Conservation (phyloP, 495 filamentous ascomycete species). For the Chaetomidium leptoderma region DNA sequence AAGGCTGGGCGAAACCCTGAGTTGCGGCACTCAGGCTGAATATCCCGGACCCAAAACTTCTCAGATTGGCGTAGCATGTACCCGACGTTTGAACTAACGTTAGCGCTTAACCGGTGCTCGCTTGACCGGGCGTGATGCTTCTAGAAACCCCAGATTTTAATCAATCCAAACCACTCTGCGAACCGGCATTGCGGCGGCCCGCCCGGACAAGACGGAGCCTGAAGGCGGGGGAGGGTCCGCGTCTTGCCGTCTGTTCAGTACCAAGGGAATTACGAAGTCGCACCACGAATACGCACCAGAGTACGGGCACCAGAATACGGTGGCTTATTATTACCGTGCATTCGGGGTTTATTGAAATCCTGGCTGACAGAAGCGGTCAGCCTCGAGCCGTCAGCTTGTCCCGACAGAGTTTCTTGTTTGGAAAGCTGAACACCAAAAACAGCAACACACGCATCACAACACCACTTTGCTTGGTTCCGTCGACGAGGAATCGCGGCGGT, state of each 20-base stretch:
- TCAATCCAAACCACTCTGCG: neutral
- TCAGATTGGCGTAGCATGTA: constrained; percentile 1
- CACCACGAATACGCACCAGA: too few relatives aligned
- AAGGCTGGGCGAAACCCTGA: constrained; percentile 3
- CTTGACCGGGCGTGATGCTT: neutral
- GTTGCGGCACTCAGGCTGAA: constrained; percentile 27
- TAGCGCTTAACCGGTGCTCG: constrained; percentile 3
- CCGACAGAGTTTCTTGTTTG: too few relatives aligned
- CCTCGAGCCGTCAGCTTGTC: too few relatives aligned
- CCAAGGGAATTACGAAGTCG: too few relatives aligned
- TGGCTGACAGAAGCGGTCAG: too few relatives aligned
- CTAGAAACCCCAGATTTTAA: constrained; percentile 6
- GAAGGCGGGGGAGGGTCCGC: constrained; percentile 1
- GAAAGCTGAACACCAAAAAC: too few relatives aligned
- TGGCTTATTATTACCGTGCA: too few relatives aligned
- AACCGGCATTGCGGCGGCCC: constrained; percentile 13
- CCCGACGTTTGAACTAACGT: neutral
- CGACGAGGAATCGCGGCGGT: neutral
- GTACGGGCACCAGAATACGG: too few relatives aligned
- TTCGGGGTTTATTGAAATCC: too few relatives aligned
- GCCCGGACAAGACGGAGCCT: constrained; percentile 3
- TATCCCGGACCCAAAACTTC: constrained; percentile 21
- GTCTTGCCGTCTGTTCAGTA: too few relatives aligned
- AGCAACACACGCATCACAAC: too few relatives aligned
- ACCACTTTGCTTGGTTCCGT: too few relatives aligned